A percentile compares a stretch with the other conserved stretches of the same genome.
Evolutionary conservation across 495 filamentous ascomycete species (phyloP).

Genomic region (Penicillium dipodomyicola): DNA sequence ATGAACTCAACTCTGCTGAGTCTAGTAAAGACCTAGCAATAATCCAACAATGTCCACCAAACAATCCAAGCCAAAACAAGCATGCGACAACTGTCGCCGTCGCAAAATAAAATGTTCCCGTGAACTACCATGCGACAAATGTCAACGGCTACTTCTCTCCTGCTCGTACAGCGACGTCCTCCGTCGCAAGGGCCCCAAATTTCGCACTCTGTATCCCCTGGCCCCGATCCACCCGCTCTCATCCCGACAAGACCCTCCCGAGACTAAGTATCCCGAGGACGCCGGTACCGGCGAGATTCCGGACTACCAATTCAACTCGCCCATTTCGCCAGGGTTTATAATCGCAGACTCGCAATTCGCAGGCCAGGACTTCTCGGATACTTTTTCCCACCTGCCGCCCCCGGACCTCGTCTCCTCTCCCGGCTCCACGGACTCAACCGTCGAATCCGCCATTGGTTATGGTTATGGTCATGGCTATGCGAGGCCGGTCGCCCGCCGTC

Average conservation of each 20-base stretch:
- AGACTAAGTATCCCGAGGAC: slow-evolving; percentile 24
- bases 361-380: slow-evolving; percentile 26
- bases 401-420: slow-evolving; percentile 44
- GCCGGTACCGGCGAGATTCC: slow-evolving; percentile 9
- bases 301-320: slow-evolving; percentile 28
- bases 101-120: slow-evolving; percentile 49
- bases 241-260: slow-evolving; percentile 19
- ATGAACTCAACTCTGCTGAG: slow-evolving; percentile 6
- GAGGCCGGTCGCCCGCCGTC: slow-evolving; percentile 25
- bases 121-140: slow-evolving; percentile 47
- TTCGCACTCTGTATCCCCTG: slow-evolving; percentile 45
- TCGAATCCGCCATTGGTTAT: slow-evolving; percentile 26
- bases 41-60: slow-evolving; percentile 25
- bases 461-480: slow-evolving; percentile 14
- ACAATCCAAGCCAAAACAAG: slow-evolving; percentile 37
- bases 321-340: slow-evolving; percentile 25
- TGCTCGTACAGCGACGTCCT: slow-evolving; percentile 48
- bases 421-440: slow-evolving; percentile 37
- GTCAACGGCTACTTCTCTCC: slow-evolving; percentile 43
- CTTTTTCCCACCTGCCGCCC: slow-evolving; percentile 30
- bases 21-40: not conserved
- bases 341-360: slow-evolving; percentile 28
- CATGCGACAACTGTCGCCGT: slow-evolving; percentile 47
- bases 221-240: slow-evolving; percentile 42
- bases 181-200: slow-evolving; percentile 47